Conservation (phyloP, 139 green algal species). For the Spirogloea muscicola region DNA sequence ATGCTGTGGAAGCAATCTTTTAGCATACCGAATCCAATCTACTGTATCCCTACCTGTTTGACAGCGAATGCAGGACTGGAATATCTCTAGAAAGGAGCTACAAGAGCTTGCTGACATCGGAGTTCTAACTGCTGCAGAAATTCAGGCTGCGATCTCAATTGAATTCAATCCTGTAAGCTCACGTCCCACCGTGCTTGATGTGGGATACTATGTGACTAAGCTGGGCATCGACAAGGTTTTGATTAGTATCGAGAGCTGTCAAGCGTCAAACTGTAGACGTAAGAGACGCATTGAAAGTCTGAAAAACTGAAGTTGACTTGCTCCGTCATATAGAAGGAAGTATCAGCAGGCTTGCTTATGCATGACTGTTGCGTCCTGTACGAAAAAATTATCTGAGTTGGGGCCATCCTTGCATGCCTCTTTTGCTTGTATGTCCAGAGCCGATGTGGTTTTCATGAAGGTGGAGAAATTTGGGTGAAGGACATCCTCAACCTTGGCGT, state of each 20-base stretch:
- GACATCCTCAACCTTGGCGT: slow-evolving; percentile 94
- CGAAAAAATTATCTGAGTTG: too few species aligned
- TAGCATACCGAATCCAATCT: neutral
- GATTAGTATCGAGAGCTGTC: too few species aligned
- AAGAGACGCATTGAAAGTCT: too few species aligned
- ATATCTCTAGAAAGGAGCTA: slow-evolving; percentile 76
- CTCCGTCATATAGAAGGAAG: too few species aligned
- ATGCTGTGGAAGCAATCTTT: neutral
- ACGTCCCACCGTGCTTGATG: neutral
- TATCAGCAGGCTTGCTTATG: too few species aligned
- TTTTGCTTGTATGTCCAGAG: too few species aligned
- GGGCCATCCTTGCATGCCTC: too few species aligned
- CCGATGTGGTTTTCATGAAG: slow-evolving; percentile 38
- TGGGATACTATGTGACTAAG: too few species aligned
- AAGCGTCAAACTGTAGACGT: too few species aligned
- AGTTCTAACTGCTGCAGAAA: slow-evolving; percentile 67
- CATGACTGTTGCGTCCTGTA: too few species aligned
- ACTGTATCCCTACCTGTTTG: neutral
- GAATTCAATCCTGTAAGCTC: slow-evolving; percentile 86
- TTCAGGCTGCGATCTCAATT: slow-evolving; percentile 64
- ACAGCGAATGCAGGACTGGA: slow-evolving; percentile 67
- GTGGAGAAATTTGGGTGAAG: slow-evolving; percentile 54
- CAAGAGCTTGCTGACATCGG: slow-evolving; percentile 68
- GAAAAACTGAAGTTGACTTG: too few species aligned
- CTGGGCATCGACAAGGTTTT: too few species aligned